Evolutionary conservation across 2,329 filamentous ascomycete genomes (phyloP).

Genomic region (Colletotrichum sp.): DNA sequence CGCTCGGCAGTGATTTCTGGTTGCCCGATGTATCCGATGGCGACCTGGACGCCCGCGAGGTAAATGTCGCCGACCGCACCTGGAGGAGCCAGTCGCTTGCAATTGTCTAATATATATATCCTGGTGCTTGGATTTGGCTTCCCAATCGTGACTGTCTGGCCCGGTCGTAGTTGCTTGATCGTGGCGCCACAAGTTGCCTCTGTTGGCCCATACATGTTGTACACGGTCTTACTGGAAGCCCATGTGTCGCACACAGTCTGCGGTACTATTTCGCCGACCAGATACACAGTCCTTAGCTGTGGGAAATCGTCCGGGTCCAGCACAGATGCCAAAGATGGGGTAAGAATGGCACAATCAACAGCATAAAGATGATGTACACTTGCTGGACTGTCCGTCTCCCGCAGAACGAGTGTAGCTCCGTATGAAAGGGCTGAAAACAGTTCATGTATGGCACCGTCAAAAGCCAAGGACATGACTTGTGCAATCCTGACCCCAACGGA

Average conservation of each 20-base stretch:
- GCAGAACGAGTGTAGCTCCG: slow-evolving; percentile 41
- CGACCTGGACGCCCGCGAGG: slow-evolving; percentile 46
- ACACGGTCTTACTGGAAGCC: slow-evolving; percentile 31
- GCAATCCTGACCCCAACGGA: slow-evolving; percentile 24
- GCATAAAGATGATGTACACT: slow-evolving; percentile 33
- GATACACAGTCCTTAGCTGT: slow-evolving; percentile 34
- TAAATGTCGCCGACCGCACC: slow-evolving; percentile 46
- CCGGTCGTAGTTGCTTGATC: slow-evolving; percentile 30
- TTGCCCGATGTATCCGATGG: slow-evolving; percentile 41
- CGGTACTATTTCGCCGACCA: slow-evolving; percentile 41
- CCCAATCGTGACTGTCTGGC: slow-evolving; percentile 29
- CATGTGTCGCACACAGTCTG: slow-evolving; percentile 36
- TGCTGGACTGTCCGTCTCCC: slow-evolving; percentile 9
- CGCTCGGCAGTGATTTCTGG: slow-evolving; percentile 27
- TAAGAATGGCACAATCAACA: slow-evolving; percentile 37
- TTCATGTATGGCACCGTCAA: slow-evolving; percentile 48
- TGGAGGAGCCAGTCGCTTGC: slow-evolving; percentile 27
- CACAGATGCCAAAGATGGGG: slow-evolving; percentile 38
- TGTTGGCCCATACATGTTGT: slow-evolving; percentile 50
- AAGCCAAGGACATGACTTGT: slow-evolving; percentile 45
- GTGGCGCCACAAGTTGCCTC: slow-evolving; percentile 43
- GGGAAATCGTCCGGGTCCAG: slow-evolving; percentile 36
- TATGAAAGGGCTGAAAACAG: slow-evolving; percentile 42
- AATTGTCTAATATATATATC: slow-evolving; percentile 42
- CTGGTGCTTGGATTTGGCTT: slow-evolving; percentile 29